A percentile compares a stretch with the other conserved stretches of the same genome.
Evolutionary conservation across 2,329 filamentous ascomycete species (phyloP).

Genomic region (Beauveria medogensis): DNA sequence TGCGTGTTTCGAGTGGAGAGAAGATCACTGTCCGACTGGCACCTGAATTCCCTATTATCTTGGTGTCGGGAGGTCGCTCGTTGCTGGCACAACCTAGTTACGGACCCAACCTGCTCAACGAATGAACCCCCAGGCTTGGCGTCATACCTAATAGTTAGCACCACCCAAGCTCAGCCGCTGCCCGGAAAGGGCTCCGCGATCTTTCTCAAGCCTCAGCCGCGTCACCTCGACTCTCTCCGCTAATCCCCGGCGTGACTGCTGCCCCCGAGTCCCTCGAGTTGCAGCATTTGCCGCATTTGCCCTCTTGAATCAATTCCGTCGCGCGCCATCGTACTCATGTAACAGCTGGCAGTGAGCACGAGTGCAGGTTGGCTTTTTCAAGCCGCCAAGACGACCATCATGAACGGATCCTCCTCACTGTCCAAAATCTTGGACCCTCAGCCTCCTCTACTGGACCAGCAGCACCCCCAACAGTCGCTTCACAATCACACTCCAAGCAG

Average conservation of each 20-base stretch:
- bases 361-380: neutral
- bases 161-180: neutral
- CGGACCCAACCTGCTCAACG: neutral
- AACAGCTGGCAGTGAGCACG: neutral
- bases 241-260: neutral
- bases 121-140: neutral
- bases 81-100: no score
- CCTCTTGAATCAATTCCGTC: neutral
- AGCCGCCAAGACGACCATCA: conserved; percentile 1
- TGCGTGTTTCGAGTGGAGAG: neutral
- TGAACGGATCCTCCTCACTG: conserved; percentile 7
- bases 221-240: neutral
- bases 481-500: neutral
- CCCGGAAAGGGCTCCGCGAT: conserved; percentile 5
- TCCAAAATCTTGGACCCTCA: conserved; percentile 9
- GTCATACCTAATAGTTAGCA: neutral
- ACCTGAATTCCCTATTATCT: neutral
- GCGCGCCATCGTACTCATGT: conserved; percentile 1
- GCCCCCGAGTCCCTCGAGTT: neutral
- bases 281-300: neutral
- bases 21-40: neutral
- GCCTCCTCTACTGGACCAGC: neutral
- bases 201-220: neutral
- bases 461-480: neutral
- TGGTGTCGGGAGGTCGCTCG: no score